Evolutionary conservation across 1,284 basidiomycete genomes (phyloP).

Genomic region (Puccinia polysora): DNA sequence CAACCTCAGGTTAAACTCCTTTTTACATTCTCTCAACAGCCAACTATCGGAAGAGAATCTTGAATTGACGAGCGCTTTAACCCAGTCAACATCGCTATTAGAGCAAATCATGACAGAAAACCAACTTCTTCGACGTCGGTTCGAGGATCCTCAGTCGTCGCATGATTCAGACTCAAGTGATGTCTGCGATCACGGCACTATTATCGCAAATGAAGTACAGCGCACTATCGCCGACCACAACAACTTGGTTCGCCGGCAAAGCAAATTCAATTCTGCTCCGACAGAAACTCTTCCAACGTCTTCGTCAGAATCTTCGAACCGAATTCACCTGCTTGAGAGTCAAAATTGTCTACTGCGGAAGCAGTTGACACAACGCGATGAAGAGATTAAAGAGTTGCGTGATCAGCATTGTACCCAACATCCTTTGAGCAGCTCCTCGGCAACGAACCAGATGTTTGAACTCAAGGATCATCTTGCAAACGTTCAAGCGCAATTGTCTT

Average conservation of each 20-base stretch:
- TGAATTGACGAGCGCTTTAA: constrained; percentile 53
- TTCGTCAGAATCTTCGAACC: background rate
- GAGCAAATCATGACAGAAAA: constrained; percentile 62
- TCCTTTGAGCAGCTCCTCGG: constrained; percentile 55
- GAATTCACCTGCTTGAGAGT: constrained; percentile 19
- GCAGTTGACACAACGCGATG: constrained; percentile 31
- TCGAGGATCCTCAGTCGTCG: constrained; percentile 46
- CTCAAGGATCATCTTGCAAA: constrained; percentile 55
- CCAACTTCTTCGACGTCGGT: constrained; percentile 62
- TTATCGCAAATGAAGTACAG: background rate
- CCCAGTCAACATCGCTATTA: constrained; percentile 50
- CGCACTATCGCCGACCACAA: constrained; percentile 15
- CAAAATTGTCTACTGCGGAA: constrained; percentile 23
- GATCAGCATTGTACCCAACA: constrained; percentile 55
- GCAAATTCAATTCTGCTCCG: background rate
- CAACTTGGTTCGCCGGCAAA: constrained; percentile 15
- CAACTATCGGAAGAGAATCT: constrained; percentile 76
- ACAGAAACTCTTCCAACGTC: background rate
- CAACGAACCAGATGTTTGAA: constrained; percentile 54
- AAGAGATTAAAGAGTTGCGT: constrained; percentile 38
- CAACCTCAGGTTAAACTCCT: constrained; percentile 70
- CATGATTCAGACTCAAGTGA: background rate
- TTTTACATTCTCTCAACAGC: constrained; percentile 72
- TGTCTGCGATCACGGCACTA: background rate
- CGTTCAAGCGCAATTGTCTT: constrained; percentile 55